Conservation (phyloP, 306 rosid genomes). For the Sophora flavescens region DNA sequence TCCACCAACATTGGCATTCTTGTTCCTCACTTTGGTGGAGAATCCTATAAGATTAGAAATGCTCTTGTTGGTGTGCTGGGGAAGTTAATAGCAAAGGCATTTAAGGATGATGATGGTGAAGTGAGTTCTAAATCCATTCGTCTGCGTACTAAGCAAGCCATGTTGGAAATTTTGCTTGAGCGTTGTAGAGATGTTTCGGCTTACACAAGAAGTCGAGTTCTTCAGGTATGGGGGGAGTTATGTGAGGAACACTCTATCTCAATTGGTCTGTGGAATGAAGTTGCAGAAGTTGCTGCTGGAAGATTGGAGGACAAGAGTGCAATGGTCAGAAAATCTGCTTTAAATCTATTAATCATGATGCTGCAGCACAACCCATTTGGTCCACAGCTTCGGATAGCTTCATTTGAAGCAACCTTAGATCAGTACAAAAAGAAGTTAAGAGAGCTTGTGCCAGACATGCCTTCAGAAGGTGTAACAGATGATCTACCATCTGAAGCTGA, state of each 20-base stretch:
- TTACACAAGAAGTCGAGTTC: slow-evolving; percentile 94
- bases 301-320: slow-evolving; percentile 99
- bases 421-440: slow-evolving; percentile 80
- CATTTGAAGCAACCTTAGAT: slow-evolving; percentile 91
- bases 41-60: slow-evolving; percentile 90
- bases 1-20: slow-evolving; percentile 91
- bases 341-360: slow-evolving; percentile 87
- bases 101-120: slow-evolving; percentile 84
- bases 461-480: slow-evolving; percentile 55
- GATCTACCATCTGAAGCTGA: slow-evolving; percentile 58
- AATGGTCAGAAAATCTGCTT: slow-evolving; percentile 86
- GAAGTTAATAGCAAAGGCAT: slow-evolving; percentile 84
- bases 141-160: slow-evolving; percentile 93
- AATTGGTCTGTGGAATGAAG: slow-evolving; percentile 97
- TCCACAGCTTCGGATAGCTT: slow-evolving; percentile 84
- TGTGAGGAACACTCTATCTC: slow-evolving; percentile 92
- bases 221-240: slow-evolving; percentile 96
- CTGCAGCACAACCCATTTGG: slow-evolving; percentile 98
- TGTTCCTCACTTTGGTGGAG: slow-evolving; percentile 96
- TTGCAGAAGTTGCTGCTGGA: slow-evolving; percentile 89
- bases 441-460: slow-evolving; percentile 73
- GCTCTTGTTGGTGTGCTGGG: slow-evolving; percentile 92
- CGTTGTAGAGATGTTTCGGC: slow-evolving; percentile 99
- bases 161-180: slow-evolving; percentile 95
- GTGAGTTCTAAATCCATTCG: slow-evolving; percentile 78